Evolutionary conservation across 169 alveolate species (phyloP).

Genomic region (Cytauxzoon felis): DNA sequence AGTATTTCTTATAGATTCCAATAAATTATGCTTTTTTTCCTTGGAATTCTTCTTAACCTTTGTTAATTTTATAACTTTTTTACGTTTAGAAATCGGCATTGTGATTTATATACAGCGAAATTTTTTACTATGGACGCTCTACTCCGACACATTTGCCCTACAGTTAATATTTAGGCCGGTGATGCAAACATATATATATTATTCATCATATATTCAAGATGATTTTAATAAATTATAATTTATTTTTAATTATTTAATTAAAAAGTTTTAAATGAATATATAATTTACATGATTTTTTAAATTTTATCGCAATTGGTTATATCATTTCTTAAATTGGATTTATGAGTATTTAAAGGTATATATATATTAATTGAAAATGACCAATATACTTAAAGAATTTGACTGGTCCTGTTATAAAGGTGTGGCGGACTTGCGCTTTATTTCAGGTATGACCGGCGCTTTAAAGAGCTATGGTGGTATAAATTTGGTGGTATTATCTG

Average conservation of each 20-base stretch:
- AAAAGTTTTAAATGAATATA: background rate
- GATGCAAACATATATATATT: background rate
- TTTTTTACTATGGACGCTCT: background rate
- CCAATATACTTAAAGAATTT: constrained; percentile 28
- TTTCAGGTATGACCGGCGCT: constrained; percentile 41
- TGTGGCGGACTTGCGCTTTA: constrained; percentile 43
- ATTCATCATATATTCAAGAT: background rate
- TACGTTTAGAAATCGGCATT: constrained; percentile 54
- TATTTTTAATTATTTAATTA: background rate
- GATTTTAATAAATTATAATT: background rate
- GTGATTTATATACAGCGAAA: background rate
- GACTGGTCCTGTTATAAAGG: constrained; percentile 42
- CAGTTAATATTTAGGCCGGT: background rate
- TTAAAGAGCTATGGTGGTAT: constrained; percentile 21
- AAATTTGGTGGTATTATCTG: constrained; percentile 16
- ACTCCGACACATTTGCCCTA: no score
- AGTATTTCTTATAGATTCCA: constrained; percentile 39
- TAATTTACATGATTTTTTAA: background rate
- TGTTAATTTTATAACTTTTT: constrained; percentile 7
- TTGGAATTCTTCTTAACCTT: constrained; percentile 48
- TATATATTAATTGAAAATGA: background rate
- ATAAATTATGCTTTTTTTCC: constrained; percentile 25
- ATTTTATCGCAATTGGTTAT: no score
- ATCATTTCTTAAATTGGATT: no score
- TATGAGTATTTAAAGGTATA: no score